A percentile compares a stretch with the other conserved stretches of the same genome.
These are phyloP conservation scores for Solanum chiquidenum DNA, from an alignment of 257 asterid species.

Conservation along the genomic window DNA sequence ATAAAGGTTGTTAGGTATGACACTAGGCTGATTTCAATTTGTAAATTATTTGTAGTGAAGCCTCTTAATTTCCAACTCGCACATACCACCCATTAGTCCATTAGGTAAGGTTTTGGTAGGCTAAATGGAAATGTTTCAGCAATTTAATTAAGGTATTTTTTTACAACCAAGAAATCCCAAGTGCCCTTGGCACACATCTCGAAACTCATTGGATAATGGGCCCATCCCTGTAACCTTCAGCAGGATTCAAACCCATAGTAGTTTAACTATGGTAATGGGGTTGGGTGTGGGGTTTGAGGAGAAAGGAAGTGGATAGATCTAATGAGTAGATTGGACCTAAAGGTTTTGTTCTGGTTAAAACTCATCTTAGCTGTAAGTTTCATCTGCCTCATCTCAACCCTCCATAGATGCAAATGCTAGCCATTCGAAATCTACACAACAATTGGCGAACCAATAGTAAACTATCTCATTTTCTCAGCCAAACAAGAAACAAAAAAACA, in stretches of 20 bases:
- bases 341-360: not conserved
- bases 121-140: not conserved
- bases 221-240: not conserved
- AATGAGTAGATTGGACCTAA: not conserved
- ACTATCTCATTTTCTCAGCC: not conserved
- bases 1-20: not conserved
- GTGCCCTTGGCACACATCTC: not conserved
- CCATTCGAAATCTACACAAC: not conserved
- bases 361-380: not conserved
- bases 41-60: not conserved
- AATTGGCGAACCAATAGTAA: not conserved
- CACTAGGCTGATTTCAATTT: not conserved
- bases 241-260: not conserved
- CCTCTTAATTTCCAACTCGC: not conserved
- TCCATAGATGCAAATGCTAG: not conserved
- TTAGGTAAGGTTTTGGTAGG: not conserved
- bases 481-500: not conserved
- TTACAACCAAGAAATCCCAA: not conserved
- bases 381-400: not conserved
- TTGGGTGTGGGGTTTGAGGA: not conserved
- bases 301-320: not conserved
- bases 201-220: not conserved
- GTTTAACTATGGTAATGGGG: not conserved
- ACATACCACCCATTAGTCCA: not conserved
- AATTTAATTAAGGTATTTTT: not conserved